Evolutionary conservation across 2,329 filamentous ascomycete species (phyloP).

Genomic region (Nothophoma quercina): DNA sequence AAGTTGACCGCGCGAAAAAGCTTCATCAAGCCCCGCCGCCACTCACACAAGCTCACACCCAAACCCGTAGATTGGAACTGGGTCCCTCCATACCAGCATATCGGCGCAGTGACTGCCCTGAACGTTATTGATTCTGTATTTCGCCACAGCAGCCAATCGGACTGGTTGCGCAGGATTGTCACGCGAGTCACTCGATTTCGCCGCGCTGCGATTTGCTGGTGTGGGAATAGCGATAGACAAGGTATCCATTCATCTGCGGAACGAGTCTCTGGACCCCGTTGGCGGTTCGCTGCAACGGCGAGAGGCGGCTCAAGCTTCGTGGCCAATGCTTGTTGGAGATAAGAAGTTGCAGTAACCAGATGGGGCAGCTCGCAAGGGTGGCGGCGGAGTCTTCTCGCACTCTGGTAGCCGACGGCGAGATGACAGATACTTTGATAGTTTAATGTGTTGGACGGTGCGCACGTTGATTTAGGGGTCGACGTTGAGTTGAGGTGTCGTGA

Average conservation of each 20-base stretch:
- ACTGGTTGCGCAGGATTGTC: neutral
- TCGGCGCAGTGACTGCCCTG: slow-evolving; percentile 6
- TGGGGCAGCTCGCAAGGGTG: slow-evolving; percentile 24
- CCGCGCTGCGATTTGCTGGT: neutral
- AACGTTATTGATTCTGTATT: neutral
- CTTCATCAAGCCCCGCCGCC: slow-evolving; percentile 26
- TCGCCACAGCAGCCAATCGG: slow-evolving; percentile 1
- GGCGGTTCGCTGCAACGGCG: neutral
- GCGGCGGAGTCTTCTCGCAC: neutral
- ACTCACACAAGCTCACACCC: slow-evolving; percentile 18
- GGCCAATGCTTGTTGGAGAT: slow-evolving; percentile 34
- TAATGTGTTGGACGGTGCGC: neutral
- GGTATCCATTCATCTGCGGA: neutral
- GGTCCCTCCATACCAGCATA: slow-evolving; percentile 10
- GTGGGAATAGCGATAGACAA: slow-evolving; percentile 6
- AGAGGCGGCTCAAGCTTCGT: slow-evolving; percentile 27
- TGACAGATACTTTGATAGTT: neutral
- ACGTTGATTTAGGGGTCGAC: neutral
- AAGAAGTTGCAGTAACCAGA: slow-evolving; percentile 26
- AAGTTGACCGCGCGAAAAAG: slow-evolving; percentile 20
- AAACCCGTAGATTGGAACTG: neutral
- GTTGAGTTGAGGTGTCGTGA: neutral
- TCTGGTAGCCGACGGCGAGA: neutral
- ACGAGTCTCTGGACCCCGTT: neutral
- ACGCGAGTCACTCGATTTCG: neutral